Base-by-base conservation (phyloP, 331 rosid genomes). In the Rosa hybrid region DNA sequence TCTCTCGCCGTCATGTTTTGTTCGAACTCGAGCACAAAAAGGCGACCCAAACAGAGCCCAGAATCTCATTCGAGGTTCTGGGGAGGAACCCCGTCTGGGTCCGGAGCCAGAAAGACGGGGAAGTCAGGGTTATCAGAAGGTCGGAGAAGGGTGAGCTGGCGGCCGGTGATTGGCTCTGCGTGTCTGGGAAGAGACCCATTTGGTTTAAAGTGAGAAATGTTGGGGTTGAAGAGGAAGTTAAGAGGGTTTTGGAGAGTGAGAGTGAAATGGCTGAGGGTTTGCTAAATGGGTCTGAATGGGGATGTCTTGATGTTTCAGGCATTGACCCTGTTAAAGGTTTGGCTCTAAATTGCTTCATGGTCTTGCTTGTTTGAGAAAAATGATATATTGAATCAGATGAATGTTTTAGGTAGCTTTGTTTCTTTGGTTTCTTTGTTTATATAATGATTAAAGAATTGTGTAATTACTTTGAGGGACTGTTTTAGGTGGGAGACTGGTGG, bases 1-100 rank as follows among this genome's bases (percentile, higher is more conserved):
- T 92, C 53, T 92, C 98, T 72, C 97, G 92, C 34, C 89, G 85
- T 21, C 98, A 94, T 75, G 83, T 92, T 72, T 74, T 62, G 49
- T 76, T 94, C 81, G 80, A 86, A 78, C 39, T 50, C 46, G 41
- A 50, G 75, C 49, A 78, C 56, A 17, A n/a, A 72, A 17, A 50
- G 34, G 75, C 68, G 13, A 65, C 56, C 46, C 68, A 7, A 13
- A 48, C 87, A 18, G 83, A 77, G 68, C 57, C 82, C 60, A 72
- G 76, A 86, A 92, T 90, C 84, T 91, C 84, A 34, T 95, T 95
- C 72, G 86, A 90, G 82, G 98, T 91, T 23, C 75, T 83, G 5
- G 98, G 97, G 77, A 85, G 75, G 77, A 94, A 92, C 76, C 98
- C 98, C 76, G 56, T 94, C 68, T 94, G 97, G 98, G 89, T 91